Base-by-base conservation (phyloP, 225 moss, liverwort and hornwort genomes). In the Anthoceros angustus region DNA sequence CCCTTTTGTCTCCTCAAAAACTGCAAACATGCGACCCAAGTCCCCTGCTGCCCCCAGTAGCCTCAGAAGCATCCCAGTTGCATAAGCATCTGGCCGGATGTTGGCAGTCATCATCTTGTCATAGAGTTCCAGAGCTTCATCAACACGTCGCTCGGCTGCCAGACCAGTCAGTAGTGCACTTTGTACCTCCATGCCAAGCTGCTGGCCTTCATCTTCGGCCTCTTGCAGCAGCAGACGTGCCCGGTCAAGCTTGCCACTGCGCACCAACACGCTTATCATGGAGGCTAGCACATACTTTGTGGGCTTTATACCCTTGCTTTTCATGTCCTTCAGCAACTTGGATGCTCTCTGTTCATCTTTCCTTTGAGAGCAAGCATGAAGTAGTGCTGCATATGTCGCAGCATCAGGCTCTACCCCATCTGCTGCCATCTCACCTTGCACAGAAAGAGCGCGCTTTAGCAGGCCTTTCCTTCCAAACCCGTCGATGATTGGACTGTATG, bases 381-480 rank as follows among this genome's bases (percentile, higher is more conserved):
- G 86, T 63, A 89, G 86, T 66, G 67, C 60, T 41, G 76, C 73
- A 70, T 84, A 86, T 26, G 84, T 86, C 68, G 77, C 66, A 50
- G 76, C 75, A 78, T 84, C 77, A 62, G 89, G 81, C 64, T 89
- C 79, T 67, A 84, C 77, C 64, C 84, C 79, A 61, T 74, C 76
- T 46, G 69, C 43, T 50, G 80, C 72, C 83, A 89, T 86, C 66
- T 86, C 86, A 66, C 72, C 78, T 75, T 86, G 72, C 25, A 86
- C 61, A 49, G 79, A 70, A 63, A 83, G 64, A 48, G 89, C 86
- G 67, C 80, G 81, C 71, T 84, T 81, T 60, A 86, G 77, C 64
- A 79, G 78, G 67, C 80, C 82, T 84, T 89, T 73, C 26, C 69
- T 49, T 50, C 68, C 81, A 75, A 89, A 89, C 60, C 89, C 89